These are phyloP conservation scores for Anethum foeniculum DNA, from an alignment of 140 eudicot genomes.

Conservation along the genomic window DNA sequence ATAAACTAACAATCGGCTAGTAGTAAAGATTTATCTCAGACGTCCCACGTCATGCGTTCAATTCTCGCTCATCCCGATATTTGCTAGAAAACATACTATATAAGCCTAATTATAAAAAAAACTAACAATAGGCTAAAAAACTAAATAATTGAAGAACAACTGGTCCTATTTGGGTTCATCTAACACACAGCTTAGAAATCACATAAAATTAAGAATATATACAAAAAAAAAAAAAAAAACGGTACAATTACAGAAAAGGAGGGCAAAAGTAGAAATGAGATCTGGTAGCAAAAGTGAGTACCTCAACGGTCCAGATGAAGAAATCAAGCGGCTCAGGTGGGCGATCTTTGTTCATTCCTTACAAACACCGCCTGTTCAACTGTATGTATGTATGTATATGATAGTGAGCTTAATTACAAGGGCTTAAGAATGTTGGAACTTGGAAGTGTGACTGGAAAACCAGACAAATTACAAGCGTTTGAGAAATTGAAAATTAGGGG, in stretches of 20 bases:
- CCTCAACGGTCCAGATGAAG: constrained; percentile 39
- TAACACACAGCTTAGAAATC: no score
- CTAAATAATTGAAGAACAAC: no score
- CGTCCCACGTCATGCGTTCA: no score
- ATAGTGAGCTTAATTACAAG: neutral
- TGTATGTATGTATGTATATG: neutral
- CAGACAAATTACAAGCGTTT: neutral
- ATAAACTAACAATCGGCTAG: no score
- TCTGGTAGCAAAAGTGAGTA: neutral
- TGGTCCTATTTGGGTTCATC: no score
- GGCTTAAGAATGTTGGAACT: no score
- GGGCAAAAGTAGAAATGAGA: neutral
- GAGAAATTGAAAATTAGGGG: no score
- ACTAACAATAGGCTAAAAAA: no score
- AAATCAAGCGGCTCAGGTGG: constrained; percentile 38
- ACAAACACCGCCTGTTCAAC: neutral
- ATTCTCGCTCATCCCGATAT: no score
- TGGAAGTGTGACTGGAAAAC: neutral
- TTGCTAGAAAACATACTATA: no score
- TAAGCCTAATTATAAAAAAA: no score
- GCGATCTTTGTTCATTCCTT: constrained; percentile 27
- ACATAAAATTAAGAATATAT: neutral
- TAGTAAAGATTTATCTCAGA: no score
- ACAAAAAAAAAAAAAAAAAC: neutral
- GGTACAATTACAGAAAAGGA: neutral